phyloP scores from a whole-genome alignment of 2,329 filamentous ascomycete genomes.

The Colletotrichum cereale region DNA sequence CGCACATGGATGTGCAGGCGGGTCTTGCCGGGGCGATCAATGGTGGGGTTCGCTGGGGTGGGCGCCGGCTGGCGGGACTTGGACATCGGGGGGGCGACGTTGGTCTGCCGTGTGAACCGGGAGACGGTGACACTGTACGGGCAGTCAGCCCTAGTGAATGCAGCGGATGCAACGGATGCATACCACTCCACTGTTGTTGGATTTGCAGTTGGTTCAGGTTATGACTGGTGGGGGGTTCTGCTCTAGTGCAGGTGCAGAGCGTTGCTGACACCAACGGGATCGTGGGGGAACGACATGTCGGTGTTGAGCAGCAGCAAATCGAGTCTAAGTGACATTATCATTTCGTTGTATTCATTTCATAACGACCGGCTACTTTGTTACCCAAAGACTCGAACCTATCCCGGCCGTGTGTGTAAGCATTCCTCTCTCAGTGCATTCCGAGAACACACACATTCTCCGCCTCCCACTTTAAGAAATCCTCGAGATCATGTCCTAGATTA shows the following conservation, averaged over 20 bases:
- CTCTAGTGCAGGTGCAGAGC: fast-evolving
- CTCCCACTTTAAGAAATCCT: constrained; percentile 71
- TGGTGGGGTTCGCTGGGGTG: constrained; percentile 3
- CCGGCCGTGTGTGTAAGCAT: not conserved
- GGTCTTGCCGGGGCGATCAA: constrained; percentile 36
- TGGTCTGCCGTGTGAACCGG: not conserved
- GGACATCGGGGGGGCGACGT: not conserved
- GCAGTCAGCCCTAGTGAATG: constrained; percentile 6
- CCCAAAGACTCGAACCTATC: not conserved
- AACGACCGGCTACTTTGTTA: too few species aligned
- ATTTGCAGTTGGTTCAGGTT: not conserved
- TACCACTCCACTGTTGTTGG: not conserved
- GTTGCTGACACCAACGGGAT: too few species aligned
- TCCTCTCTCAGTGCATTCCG: not conserved
- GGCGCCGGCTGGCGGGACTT: not conserved
- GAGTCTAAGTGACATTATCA: not conserved
- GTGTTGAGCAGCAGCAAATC: not conserved
- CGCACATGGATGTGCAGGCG: not conserved
- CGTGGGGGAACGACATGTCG: not conserved
- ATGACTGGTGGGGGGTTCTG: too few species aligned
- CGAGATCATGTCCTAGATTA: constrained; percentile 70
- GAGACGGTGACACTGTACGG: not conserved
- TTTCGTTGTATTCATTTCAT: not conserved
- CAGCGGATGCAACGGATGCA: not conserved
- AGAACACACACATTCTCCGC: constrained; percentile 60